Evolutionary conservation across 2,329 filamentous ascomycete species (phyloP), one percentile per base, ranked within the genome.

Genomic region (Aspergillus sp.): DNA sequence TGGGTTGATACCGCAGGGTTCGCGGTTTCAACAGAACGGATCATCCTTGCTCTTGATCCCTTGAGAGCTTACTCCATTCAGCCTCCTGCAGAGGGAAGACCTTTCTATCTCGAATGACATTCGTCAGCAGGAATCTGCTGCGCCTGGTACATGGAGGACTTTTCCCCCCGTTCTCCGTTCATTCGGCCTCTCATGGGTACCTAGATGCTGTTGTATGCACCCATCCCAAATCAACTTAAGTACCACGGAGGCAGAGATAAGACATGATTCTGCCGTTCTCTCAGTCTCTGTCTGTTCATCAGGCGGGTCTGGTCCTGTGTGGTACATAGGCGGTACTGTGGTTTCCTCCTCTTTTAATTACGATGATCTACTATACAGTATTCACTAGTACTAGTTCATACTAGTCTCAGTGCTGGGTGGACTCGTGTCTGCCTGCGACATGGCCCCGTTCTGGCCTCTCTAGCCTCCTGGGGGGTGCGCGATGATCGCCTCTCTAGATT

Each of bases 311-410:
- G 25, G 3, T 29, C 23, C 7, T 7, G 25, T 29, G 25, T 7
- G 25, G 25, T 29, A 11, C 9, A 7, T 29, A 7, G 5, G 9
- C 2, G 7, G 7, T 29, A 29, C 25, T n/a, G n/a, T 16, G 36
- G 17, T 1, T 43, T 1, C 43, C 21, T 13, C 21, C 23, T 34
- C 41, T 20, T 36, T 47, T 41, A 54, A 54, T 50, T 58, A 58
- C 53, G 40, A 58, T 58, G 51, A 59, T 58, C 56, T 54, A 52
- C 56, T 54, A 38, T 49, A 55, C 51, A 54, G 49, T 57, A 56
- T 32, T 52, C 36, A 20, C 49, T 56, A 54, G 53, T 59, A 59
- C 58, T 56, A 58, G 55, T 50, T 53, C 20, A 53, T 58, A 58
- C 56, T 56, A 58, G 50, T 49, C 25, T 20, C 29, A 19, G 44